phyloP scores from a whole-genome alignment of 2,329 filamentous ascomycete species.

The Ascosphaera pollenicola region DNA sequence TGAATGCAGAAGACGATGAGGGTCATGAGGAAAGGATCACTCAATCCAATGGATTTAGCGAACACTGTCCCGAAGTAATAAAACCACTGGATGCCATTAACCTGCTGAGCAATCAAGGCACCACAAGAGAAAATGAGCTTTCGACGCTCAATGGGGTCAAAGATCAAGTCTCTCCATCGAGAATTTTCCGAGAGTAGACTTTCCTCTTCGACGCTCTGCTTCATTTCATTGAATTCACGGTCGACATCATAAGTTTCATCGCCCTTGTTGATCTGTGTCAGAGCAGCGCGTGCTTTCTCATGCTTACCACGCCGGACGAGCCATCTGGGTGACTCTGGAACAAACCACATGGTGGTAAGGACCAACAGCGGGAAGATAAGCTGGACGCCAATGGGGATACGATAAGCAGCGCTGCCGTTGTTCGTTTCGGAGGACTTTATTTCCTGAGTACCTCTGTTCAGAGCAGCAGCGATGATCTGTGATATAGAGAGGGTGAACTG shows the following conservation, averaged over 20 bases:
- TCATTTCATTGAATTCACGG: conserved; percentile 8
- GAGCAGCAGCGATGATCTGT: conserved; percentile 16
- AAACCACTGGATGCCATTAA: conserved; percentile 28
- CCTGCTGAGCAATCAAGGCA: conserved; percentile 25
- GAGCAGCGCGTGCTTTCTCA: conserved; percentile 12
- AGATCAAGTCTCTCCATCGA: conserved; percentile 19
- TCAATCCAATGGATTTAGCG: conserved; percentile 20
- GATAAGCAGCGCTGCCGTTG: conserved; percentile 10
- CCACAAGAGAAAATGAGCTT: conserved; percentile 25
- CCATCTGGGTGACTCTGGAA: conserved; percentile 13
- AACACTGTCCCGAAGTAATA: conserved; percentile 25
- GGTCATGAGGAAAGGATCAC: conserved; percentile 21
- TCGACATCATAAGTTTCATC: conserved; percentile 11
- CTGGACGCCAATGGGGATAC: conserved; percentile 10
- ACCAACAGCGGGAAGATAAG: conserved; percentile 9
- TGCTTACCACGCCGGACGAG: conserved; percentile 11
- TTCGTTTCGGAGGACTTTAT: conserved; percentile 1
- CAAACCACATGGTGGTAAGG: conserved; percentile 9
- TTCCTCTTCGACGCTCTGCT: conserved; percentile 9
- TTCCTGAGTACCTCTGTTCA: conserved; percentile 11
- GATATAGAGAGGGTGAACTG: conserved; percentile 18
- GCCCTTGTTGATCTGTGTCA: conserved; percentile 15
- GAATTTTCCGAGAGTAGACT: conserved; percentile 10
- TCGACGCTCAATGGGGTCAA: conserved; percentile 24
- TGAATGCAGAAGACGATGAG: conserved; percentile 23